phyloP scores from a whole-genome alignment of 176 grass and related monocot species.

The Avena atlantica region DNA sequence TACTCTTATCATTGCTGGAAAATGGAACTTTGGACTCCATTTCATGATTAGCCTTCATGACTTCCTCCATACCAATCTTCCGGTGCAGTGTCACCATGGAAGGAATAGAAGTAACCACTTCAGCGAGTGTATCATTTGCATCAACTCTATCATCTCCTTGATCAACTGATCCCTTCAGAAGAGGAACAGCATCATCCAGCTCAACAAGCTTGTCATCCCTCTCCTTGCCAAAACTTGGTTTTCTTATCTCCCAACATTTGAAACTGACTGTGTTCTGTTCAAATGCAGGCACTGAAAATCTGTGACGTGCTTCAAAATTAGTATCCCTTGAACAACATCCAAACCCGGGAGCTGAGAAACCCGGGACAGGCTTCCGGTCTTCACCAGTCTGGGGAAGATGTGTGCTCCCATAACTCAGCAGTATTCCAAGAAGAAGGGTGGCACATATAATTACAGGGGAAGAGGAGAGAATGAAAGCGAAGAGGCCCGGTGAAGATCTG shows the following conservation, averaged over 20 bases:
- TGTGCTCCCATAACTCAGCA: slow-evolving; percentile 60
- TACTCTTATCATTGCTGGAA: slow-evolving; percentile 29
- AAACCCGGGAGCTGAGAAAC: slow-evolving; percentile 42
- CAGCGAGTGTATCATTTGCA: slow-evolving; percentile 6
- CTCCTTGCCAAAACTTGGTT: slow-evolving; percentile 35
- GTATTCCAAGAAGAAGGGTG: slow-evolving; percentile 64
- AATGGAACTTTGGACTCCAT: slow-evolving; percentile 37
- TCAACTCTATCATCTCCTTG: slow-evolving; percentile 24
- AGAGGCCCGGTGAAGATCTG: slow-evolving; percentile 57
- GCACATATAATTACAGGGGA: slow-evolving; percentile 78
- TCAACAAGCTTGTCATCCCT: slow-evolving; percentile 22
- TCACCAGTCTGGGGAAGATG: slow-evolving; percentile 46
- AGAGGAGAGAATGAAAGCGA: slow-evolving; percentile 53
- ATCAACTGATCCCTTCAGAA: slow-evolving; percentile 26
- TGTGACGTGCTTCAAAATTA: slow-evolving; percentile 18
- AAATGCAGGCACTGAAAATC: slow-evolving; percentile 27
- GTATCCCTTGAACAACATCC: slow-evolving; percentile 40
- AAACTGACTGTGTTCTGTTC: slow-evolving; percentile 13
- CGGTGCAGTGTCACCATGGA: slow-evolving; percentile 1
- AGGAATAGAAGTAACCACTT: neutral
- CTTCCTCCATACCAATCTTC: neutral
- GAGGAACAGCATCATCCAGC: slow-evolving; percentile 49
- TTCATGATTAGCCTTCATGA: slow-evolving; percentile 29
- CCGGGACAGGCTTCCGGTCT: neutral
- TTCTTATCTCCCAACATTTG: neutral